These are phyloP conservation scores for Baorangia bicolor DNA, from an alignment of 768 basidiomycete species.

Conservation along the genomic window DNA sequence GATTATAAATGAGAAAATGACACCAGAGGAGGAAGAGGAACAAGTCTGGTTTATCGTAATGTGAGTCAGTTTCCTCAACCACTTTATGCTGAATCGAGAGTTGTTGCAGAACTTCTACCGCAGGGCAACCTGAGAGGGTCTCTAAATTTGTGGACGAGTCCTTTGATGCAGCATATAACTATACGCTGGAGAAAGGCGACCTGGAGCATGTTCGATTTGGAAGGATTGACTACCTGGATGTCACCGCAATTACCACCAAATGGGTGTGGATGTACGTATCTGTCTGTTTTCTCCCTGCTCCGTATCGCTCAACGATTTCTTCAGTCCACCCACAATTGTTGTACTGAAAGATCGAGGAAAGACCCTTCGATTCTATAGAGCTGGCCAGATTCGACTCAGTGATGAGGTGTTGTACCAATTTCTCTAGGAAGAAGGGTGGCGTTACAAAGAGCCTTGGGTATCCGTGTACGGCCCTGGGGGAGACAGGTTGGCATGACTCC, in stretches of 20 bases:
- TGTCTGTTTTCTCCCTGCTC: background rate
- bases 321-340: slow-evolving; percentile 75
- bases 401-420: slow-evolving; percentile 64
- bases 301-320: background rate
- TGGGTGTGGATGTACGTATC: slow-evolving; percentile 84
- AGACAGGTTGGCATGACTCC: slow-evolving; percentile 46
- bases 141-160: slow-evolving; percentile 69
- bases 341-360: slow-evolving; percentile 69
- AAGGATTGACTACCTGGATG: slow-evolving; percentile 84
- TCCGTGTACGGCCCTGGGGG: slow-evolving; percentile 75
- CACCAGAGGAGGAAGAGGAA: slow-evolving; percentile 59
- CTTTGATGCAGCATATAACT: slow-evolving; percentile 75
- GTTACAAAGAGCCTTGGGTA: slow-evolving; percentile 64
- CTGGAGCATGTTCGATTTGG: slow-evolving; percentile 76
- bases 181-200: slow-evolving; percentile 55
- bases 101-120: slow-evolving; percentile 53
- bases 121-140: slow-evolving; percentile 57
- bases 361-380: slow-evolving; percentile 77
- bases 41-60: slow-evolving; percentile 79
- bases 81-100: background rate
- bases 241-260: slow-evolving; percentile 79
- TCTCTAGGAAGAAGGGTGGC: slow-evolving; percentile 63
- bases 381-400: slow-evolving; percentile 58
- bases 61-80: slow-evolving; percentile 42
- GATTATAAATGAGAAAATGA: slow-evolving; percentile 67